Percentiles rank a stretch among this genome's conserved stretches.
These are phyloP conservation scores for Hemileccinum impolitum DNA, from an alignment of 768 basidiomycete species.

Conservation along the genomic window DNA sequence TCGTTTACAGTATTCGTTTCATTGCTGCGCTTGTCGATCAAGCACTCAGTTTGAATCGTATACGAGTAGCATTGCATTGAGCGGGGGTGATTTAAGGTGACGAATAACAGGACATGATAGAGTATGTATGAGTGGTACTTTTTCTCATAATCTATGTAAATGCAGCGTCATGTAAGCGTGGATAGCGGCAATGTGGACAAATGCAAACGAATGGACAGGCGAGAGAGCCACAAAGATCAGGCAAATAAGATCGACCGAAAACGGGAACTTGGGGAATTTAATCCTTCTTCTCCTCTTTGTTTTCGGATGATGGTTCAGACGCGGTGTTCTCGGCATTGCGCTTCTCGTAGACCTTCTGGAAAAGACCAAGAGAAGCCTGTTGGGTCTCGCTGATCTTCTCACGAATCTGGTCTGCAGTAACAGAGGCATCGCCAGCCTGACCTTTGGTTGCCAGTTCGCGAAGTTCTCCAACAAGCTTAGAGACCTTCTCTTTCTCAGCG, in stretches of 20 bases:
- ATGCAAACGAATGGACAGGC: conserved; percentile 29
- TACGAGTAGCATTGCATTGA: conserved; percentile 26
- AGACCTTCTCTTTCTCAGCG: conserved; percentile 91
- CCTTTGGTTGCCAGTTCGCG: conserved; percentile 88
- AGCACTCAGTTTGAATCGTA: too few species aligned
- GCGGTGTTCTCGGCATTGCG: conserved; percentile 67
- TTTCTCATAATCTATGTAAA: conserved; percentile 31
- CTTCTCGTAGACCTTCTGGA: conserved; percentile 98
- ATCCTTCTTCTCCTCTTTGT: conserved; percentile 81
- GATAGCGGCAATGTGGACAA: neutral
- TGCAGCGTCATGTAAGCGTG: conserved; percentile 13
- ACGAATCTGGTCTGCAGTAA: conserved; percentile 85
- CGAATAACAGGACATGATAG: conserved; percentile 20
- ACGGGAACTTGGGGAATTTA: conserved; percentile 34
- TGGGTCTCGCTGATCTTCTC: conserved; percentile 94
- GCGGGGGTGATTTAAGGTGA: conserved; percentile 16
- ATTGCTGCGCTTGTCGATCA: too few species aligned
- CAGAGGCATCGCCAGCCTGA: conserved; percentile 74
- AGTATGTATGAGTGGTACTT: conserved; percentile 26
- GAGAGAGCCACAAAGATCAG: conserved; percentile 10
- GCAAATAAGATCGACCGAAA: conserved; percentile 4
- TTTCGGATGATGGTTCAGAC: conserved; percentile 40
- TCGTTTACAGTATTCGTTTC: too few species aligned
- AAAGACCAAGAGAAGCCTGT: conserved; percentile 90
- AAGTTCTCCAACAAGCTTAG: conserved; percentile 81